These are phyloP conservation scores for Caryopteris hybrid DNA, from an alignment of 305 asterid genomes.

Conservation along the genomic window DNA sequence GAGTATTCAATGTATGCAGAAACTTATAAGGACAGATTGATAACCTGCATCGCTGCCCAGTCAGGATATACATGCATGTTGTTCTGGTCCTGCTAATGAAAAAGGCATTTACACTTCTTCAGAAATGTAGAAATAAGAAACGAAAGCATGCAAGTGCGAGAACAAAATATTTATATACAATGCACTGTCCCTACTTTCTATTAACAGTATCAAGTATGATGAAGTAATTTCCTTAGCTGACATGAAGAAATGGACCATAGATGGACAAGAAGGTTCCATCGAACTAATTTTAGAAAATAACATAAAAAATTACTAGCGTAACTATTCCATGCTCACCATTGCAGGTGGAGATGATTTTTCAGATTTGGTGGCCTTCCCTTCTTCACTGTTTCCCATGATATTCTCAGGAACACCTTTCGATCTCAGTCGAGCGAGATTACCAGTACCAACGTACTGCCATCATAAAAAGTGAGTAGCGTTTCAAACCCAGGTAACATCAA, in stretches of 20 bases:
- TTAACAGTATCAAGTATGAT: neutral
- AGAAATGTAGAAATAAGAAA: conserved; percentile 14
- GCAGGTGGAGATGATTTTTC: conserved; percentile 64
- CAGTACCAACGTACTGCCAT: conserved; percentile 18
- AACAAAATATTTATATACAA: neutral
- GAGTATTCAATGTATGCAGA: neutral
- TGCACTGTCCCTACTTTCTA: neutral
- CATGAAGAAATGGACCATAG: neutral
- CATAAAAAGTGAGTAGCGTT: neutral
- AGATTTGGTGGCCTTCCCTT: conserved; percentile 52
- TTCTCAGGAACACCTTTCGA: conserved; percentile 4
- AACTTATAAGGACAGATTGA: neutral
- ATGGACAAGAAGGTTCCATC: neutral
- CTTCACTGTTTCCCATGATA: conserved; percentile 81
- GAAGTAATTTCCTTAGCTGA: neutral
- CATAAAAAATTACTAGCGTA: neutral
- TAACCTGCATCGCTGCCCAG: conserved; percentile 98
- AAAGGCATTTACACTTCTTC: conserved; percentile 19
- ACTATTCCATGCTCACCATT: conserved; percentile 35
- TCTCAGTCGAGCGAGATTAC: conserved; percentile 1
- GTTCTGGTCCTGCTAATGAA: conserved; percentile 63
- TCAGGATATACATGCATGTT: conserved; percentile 75
- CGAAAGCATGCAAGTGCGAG: neutral
- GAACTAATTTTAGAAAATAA: neutral
- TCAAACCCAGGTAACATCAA: neutral